phyloP scores from a whole-genome alignment of 2,329 filamentous ascomycete genomes.

The Exophiala sp. region DNA sequence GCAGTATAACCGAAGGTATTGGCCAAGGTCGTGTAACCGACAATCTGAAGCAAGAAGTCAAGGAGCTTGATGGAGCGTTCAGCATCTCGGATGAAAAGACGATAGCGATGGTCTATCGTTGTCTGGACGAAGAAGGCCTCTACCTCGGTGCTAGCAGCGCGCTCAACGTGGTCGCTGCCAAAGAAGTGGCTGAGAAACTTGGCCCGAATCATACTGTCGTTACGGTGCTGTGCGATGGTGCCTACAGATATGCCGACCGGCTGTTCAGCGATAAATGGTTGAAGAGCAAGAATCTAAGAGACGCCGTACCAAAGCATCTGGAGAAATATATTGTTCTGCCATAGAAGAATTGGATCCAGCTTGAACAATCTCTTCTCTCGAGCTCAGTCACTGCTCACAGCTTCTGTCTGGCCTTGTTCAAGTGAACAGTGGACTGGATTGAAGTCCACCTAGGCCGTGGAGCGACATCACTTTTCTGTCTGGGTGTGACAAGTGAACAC shows the following conservation, averaged over 20 bases:
- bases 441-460: no score
- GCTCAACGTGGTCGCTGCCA: constrained; percentile 91
- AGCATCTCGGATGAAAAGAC: constrained; percentile 88
- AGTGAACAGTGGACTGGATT: no score
- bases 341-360: constrained; percentile 7
- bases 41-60: constrained; percentile 82
- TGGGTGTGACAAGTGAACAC: no score
- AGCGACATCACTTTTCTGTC: no score
- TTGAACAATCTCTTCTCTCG: background rate
- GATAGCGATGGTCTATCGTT: constrained; percentile 96
- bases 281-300: constrained; percentile 75
- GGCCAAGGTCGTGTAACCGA: constrained; percentile 96
- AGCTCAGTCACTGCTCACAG: background rate
- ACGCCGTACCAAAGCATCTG: constrained; percentile 76
- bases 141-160: constrained; percentile 93
- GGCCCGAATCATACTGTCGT: constrained; percentile 88
- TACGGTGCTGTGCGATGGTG: constrained; percentile 90
- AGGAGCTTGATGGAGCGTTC: constrained; percentile 77
- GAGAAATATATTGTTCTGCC: constrained; percentile 93
- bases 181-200: constrained; percentile 86
- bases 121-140: constrained; percentile 89
- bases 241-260: constrained; percentile 94
- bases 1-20: constrained; percentile 95
- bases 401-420: no score
- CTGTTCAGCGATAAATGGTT: constrained; percentile 92